phyloP scores from a whole-genome alignment of 2,329 filamentous ascomycete genomes.

The Penicillium brasilianum region DNA sequence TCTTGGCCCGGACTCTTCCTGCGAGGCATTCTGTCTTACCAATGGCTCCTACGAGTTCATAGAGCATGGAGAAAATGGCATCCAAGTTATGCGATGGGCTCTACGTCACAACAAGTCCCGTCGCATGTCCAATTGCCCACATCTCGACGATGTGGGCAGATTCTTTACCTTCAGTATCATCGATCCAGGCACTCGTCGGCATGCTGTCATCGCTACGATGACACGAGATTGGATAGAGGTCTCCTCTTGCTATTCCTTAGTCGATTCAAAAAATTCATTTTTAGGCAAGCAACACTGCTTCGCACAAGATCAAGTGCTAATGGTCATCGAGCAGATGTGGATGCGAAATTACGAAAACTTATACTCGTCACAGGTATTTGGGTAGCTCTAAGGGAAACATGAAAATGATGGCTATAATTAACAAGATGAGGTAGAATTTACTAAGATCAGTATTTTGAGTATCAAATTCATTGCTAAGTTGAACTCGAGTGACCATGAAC shows the following conservation, averaged over 20 bases:
- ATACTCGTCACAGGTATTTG: neutral
- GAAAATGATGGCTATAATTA: neutral
- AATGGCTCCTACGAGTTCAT: neutral
- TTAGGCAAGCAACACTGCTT: neutral
- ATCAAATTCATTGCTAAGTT: neutral
- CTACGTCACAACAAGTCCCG: neutral
- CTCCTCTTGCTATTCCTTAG: neutral
- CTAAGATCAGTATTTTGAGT: no score
- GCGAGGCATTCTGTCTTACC: neutral
- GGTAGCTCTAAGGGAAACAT: neutral
- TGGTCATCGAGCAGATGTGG: neutral
- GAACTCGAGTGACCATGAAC: neutral
- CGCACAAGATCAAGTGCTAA: neutral
- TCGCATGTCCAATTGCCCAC: neutral
- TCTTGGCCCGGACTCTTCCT: neutral
- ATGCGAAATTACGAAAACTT: neutral
- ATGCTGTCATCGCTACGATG: neutral
- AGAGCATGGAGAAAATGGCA: neutral
- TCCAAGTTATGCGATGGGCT: neutral
- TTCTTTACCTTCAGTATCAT: neutral
- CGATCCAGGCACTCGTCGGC: neutral
- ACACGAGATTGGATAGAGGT: neutral
- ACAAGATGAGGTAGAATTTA: neutral
- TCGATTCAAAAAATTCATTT: neutral
- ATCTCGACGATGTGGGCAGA: neutral